phyloP scores from a whole-genome alignment of 495 filamentous ascomycete species.

The Podospora appendiculata region DNA sequence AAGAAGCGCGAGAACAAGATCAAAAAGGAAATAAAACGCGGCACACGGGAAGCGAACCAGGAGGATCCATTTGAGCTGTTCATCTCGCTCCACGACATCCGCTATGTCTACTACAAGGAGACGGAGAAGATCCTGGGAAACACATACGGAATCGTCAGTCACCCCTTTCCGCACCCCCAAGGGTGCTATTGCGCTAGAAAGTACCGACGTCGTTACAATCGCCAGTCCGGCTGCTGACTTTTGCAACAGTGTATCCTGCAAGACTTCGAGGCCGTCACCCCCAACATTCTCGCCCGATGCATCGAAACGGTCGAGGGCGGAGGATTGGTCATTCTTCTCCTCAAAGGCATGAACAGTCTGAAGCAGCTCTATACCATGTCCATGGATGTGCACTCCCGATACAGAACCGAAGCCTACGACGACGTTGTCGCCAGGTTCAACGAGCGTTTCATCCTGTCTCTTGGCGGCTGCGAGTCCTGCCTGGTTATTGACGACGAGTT shows the following conservation, averaged over 20 bases:
- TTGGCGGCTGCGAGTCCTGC: constrained; percentile 90
- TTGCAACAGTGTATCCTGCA: constrained; percentile 68
- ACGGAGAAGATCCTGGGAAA: constrained; percentile 99
- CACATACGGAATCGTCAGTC: constrained; percentile 79
- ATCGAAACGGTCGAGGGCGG: constrained; percentile 98
- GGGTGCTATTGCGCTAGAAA: neutral
- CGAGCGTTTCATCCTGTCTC: constrained; percentile 91
- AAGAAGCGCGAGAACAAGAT: constrained; percentile 98
- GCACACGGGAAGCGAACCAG: constrained; percentile 86
- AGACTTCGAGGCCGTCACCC: constrained; percentile 96
- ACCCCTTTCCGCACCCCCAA: too few species aligned
- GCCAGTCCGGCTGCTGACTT: constrained; percentile 6
- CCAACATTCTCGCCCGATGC: constrained; percentile 88
- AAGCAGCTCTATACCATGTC: constrained; percentile 96
- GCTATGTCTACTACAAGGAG: constrained; percentile 99
- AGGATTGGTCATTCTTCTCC: constrained; percentile 77
- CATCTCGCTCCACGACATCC: constrained; percentile 90
- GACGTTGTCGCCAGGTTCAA: constrained; percentile 97
- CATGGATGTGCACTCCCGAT: constrained; percentile 97
- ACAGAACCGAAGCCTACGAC: constrained; percentile 91
- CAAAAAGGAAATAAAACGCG: constrained; percentile 94
- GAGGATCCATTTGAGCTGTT: constrained; percentile 98
- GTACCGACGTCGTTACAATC: neutral
- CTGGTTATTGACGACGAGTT: constrained; percentile 96
- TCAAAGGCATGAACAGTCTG: constrained; percentile 95